These are phyloP conservation scores for Leptoxyphium fumago DNA, from an alignment of 2,329 filamentous ascomycete genomes.

Conservation along the genomic window DNA sequence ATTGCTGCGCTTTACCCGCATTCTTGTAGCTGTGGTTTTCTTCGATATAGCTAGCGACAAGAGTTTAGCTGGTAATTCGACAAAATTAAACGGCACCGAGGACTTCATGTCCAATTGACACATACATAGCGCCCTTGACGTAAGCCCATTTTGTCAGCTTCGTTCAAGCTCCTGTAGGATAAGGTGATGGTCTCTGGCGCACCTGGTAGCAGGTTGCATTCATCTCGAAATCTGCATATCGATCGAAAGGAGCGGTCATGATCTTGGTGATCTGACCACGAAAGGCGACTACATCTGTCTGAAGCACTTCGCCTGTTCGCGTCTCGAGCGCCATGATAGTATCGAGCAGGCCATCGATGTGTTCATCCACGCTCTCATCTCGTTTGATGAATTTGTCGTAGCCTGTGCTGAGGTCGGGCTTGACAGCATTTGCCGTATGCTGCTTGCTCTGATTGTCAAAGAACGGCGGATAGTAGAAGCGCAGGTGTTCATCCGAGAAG, in stretches of 20 bases:
- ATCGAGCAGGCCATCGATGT: conserved; percentile 68
- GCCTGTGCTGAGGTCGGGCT: conserved; percentile 58
- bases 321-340: conserved; percentile 62
- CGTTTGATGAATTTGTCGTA: conserved; percentile 67
- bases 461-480: conserved; percentile 68
- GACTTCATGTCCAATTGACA: background rate
- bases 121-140: conserved; percentile 23
- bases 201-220: conserved; percentile 87
- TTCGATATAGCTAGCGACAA: conserved; percentile 61
- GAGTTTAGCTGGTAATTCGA: too few species aligned
- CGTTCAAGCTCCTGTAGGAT: background rate
- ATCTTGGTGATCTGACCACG: conserved; percentile 99
- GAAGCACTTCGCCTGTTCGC: conserved; percentile 46
- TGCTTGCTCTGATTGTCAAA: conserved; percentile 12
- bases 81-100: too few species aligned
- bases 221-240: conserved; percentile 86
- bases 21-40: conserved; percentile 67
- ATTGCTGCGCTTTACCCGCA: conserved; percentile 24
- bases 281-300: conserved; percentile 75
- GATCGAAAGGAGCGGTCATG: conserved; percentile 69
- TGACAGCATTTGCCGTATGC: conserved; percentile 29
- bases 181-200: conserved; percentile 18
- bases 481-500: conserved; percentile 58
- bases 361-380: conserved; percentile 70
- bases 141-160: conserved; percentile 2